Evolutionary conservation across 768 basidiomycete genomes (phyloP), one percentile per base, ranked within the genome.

Genomic region (Hygrophorus russula): DNA sequence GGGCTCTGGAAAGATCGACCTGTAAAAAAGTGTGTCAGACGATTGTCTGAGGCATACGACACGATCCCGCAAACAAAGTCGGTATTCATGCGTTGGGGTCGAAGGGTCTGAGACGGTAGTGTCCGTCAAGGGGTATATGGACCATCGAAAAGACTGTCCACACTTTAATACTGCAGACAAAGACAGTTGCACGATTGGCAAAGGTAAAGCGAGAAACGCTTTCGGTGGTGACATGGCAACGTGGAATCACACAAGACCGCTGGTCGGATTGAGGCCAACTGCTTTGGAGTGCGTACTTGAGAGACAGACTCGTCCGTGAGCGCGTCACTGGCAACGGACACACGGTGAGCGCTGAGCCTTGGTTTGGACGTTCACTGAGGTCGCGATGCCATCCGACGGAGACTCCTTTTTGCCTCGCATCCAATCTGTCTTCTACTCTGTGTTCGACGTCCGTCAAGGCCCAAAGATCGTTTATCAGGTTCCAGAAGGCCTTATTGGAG

Each of bases 391-490:
- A 39, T 60, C 62, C 7, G 66, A 71, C 35, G 67, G 66, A 38
- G 79, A 80, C 59, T 88, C 85, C 8, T 90, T 84, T 62, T 71
- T 82, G 36, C 86, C 86, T 30, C 68, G 73, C 41, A 83, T 89
- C 45, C 78, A 82, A 52, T 91, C 89, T 9, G 83, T 94, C 11
- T 97, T 98, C 67, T 97, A 96, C 56, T 83, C 93, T 3, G 79
- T 85, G 11, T 98, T 99, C 58, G 90, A 98, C 62, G 72, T 82
- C 30, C 66, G 64, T 4, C 77, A 83, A 43, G 94, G 96, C 2
- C 87, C 91, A 2, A 87, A 87, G 55, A 84, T 98, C 36, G 79
- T 89, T 4, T 85, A 84, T 54, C 93, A 98, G 63, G 91, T 96
- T 5, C 94, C 94, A 1, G 94, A 96, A 58, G 88, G 81, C 35